Percentiles rank a stretch among this genome's conserved stretches.
Conservation (phyloP, 257 asterid species). For the Solanum ossicruentum region DNA sequence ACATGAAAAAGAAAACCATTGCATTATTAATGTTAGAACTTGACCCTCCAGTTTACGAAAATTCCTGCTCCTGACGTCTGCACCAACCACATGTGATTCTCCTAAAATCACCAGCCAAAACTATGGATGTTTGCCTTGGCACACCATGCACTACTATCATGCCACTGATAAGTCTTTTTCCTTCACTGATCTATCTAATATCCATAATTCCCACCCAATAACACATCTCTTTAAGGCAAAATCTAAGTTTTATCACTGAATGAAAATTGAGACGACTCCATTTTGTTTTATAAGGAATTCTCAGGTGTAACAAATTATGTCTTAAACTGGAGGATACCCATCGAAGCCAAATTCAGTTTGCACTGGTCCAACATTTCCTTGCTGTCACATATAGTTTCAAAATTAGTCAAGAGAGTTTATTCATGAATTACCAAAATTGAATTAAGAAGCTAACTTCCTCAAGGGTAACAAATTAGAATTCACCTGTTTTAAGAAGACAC, state of each 20-base stretch:
- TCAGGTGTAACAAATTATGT: slow-evolving; percentile 9
- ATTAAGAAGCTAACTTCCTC: neutral
- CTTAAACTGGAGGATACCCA: slow-evolving; percentile 54
- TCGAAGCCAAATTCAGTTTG: slow-evolving; percentile 65
- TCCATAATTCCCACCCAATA: neutral
- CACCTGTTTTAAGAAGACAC: slow-evolving; percentile 65
- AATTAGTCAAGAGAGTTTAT: neutral
- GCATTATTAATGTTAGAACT: slow-evolving; percentile 19
- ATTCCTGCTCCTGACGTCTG: slow-evolving; percentile 6
- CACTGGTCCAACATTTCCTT: slow-evolving; percentile 41
- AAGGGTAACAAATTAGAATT: neutral
- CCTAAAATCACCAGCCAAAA: slow-evolving; percentile 38
- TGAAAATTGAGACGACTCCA: neutral
- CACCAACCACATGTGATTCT: slow-evolving; percentile 1
- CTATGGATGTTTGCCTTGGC: slow-evolving; percentile 34
- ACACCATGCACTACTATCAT: slow-evolving; percentile 22
- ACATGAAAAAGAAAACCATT: neutral
- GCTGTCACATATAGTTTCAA: slow-evolving; percentile 16
- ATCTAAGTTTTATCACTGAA: neutral
- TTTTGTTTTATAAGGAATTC: neutral
- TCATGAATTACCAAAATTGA: neutral
- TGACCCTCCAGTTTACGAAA: neutral
- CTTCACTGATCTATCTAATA: neutral
- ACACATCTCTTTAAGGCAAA: neutral
- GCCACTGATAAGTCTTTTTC: neutral